Percentiles rank a stretch among this genome's conserved stretches.
phyloP scores from a whole-genome alignment of 768 basidiomycete genomes.

The Boletus sp. region DNA sequence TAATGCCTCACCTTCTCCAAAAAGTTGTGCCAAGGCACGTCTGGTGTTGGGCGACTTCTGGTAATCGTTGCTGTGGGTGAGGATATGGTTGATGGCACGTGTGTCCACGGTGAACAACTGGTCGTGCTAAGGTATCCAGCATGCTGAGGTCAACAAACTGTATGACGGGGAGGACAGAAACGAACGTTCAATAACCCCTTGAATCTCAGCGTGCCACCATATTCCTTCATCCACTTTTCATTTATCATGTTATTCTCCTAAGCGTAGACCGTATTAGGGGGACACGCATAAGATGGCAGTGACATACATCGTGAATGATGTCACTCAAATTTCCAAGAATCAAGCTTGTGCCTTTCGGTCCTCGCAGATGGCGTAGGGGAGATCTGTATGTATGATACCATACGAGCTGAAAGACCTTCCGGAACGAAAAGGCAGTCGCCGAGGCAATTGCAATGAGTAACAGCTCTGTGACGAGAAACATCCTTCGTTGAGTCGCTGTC shows the following conservation, averaged over 20 bases:
- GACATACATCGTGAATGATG: constrained; percentile 41
- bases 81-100: constrained; percentile 60
- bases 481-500: not conserved
- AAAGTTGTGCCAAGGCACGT: constrained; percentile 36
- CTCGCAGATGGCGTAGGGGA: constrained; percentile 47
- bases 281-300: too few species aligned
- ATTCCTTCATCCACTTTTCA: constrained; percentile 45
- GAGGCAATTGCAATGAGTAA: constrained; percentile 3
- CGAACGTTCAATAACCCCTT: constrained; percentile 44
- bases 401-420: constrained; percentile 30
- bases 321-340: constrained; percentile 49
- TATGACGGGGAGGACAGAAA: not conserved
- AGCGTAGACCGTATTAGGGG: too few species aligned
- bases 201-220: constrained; percentile 47
- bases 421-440: constrained; percentile 28
- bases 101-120: constrained; percentile 58
- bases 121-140: constrained; percentile 19
- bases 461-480: not conserved
- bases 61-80: constrained; percentile 53
- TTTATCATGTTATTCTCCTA: constrained; percentile 33
- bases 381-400: constrained; percentile 36
- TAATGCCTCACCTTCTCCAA: constrained; percentile 35
- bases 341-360: constrained; percentile 43
- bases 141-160: not conserved
- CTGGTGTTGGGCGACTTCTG: constrained; percentile 49